These are phyloP conservation scores for Fusarium sp. DNA, from an alignment of 2,329 filamentous ascomycete genomes.

Conservation along the genomic window DNA sequence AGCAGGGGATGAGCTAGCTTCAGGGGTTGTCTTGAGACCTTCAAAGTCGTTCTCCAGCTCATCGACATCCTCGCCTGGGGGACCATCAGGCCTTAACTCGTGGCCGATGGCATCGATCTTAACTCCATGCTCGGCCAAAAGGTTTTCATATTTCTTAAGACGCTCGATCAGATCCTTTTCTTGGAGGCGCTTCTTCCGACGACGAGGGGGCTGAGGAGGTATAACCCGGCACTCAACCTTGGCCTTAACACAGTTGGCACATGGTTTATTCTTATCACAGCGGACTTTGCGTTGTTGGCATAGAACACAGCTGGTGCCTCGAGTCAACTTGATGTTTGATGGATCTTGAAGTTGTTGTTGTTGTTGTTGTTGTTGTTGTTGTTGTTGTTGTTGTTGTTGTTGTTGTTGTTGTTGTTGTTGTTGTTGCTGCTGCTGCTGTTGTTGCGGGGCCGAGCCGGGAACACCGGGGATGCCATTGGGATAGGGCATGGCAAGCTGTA, in stretches of 20 bases:
- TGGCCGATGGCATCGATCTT: slow-evolving; percentile 74
- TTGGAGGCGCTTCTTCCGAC: slow-evolving; percentile 72
- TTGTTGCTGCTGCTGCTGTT: slow-evolving; percentile 33
- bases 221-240: slow-evolving; percentile 71
- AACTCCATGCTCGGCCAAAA: slow-evolving; percentile 75
- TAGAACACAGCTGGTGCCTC: slow-evolving; percentile 73
- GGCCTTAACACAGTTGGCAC: slow-evolving; percentile 74
- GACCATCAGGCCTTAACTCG: slow-evolving; percentile 52
- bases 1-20: slow-evolving; percentile 55
- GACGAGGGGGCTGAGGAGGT: slow-evolving; percentile 67
- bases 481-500: slow-evolving; percentile 37
- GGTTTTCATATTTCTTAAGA: slow-evolving; percentile 74
- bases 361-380: slow-evolving; percentile 33
- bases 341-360: slow-evolving; percentile 51
- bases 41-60: slow-evolving; percentile 69
- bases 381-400: slow-evolving; percentile 34
- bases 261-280: slow-evolving; percentile 79
- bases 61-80: slow-evolving; percentile 62
- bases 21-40: slow-evolving; percentile 65
- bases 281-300: slow-evolving; percentile 83
- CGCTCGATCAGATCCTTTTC: slow-evolving; percentile 78
- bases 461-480: slow-evolving; percentile 37
- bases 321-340: slow-evolving; percentile 65
- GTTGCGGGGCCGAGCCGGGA: slow-evolving; percentile 40
- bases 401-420: too few species aligned